Base-by-base conservation (phyloP, 768 basidiomycete species). In the Rhodotorula kratochvilovae region DNA sequence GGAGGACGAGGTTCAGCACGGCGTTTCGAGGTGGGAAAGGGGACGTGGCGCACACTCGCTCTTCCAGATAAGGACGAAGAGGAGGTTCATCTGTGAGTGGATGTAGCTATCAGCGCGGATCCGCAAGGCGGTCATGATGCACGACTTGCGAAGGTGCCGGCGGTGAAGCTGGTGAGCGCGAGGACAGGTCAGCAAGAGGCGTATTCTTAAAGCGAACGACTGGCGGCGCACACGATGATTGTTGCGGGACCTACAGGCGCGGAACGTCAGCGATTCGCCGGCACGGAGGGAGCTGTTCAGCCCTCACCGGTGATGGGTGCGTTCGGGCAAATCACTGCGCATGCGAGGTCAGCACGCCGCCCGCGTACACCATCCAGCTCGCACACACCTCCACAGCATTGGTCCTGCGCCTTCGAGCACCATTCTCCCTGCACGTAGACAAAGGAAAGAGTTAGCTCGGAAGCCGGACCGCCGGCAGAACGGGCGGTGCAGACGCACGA, bases 241-340 rank as follows among this genome's bases (percentile, higher is more conserved):
- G 67, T 63, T 7, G 56, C 67, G 16, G 67, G 67, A 3, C 67
- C 67, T 21, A 61, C 57, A 17, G 55, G 1, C 25, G 27, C 36
- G 3, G 23, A 50, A 11, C 2, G 39, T 42, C 27, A 58, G 57
- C 39, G 10, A 35, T 5, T 19, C 23, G 27, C 2, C 12, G 56
- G 16, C 19, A 3, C 36, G 27, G 6, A 42, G 12, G 35, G 33
- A 43, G 13, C 2, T 8, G 21, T 2, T 7, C 35, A n/a, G n/a
- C n/a, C n/a, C 25, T 7, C 39, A 58, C 57, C 58, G 0, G 42
- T 59, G 42, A 59, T 43, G 5, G 68, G 68, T 2, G 70, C 61
- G 31, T 66, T 71, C 0, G 60, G 64, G 25, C 64, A 66, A 5
- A 71, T 19, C 39, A 50, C 48, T 50, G 45, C 45, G 45, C 19